These are phyloP conservation scores for Ceratobasidium sp. DNA, from an alignment of 1,284 basidiomycete genomes.

Conservation along the genomic window DNA sequence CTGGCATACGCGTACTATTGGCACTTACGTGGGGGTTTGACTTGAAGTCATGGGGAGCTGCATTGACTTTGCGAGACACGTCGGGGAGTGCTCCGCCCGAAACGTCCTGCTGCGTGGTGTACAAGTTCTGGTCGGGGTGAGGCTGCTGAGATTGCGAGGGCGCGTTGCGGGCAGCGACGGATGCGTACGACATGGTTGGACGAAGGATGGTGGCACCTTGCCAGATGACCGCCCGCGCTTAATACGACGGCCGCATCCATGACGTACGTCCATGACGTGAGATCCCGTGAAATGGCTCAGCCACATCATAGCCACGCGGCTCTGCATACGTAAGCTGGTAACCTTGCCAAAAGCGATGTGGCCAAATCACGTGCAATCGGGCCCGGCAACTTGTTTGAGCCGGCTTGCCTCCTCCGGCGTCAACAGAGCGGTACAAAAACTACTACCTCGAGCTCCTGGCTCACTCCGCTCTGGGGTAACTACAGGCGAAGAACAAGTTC, in stretches of 20 bases:
- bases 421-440: constrained; percentile 13
- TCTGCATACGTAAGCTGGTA: neutral
- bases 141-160: constrained; percentile 66
- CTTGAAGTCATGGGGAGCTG: constrained; percentile 65
- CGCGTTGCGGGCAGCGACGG: constrained; percentile 68
- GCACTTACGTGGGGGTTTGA: constrained; percentile 56
- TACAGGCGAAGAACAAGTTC: neutral
- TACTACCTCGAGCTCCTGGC: constrained; percentile 7
- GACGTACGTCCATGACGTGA: constrained; percentile 17
- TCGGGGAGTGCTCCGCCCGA: constrained; percentile 60
- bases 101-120: constrained; percentile 62
- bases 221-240: neutral
- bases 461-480: constrained; percentile 18
- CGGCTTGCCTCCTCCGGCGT: neutral
- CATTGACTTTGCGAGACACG: constrained; percentile 64
- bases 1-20: neutral
- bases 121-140: constrained; percentile 68
- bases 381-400: neutral
- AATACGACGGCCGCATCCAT: neutral
- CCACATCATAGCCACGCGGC: neutral
- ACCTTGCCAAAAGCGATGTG: neutral
- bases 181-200: constrained; percentile 70
- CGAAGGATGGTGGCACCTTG: neutral
- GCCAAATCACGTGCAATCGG: constrained; percentile 17
- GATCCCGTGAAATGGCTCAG: constrained; percentile 5